These are phyloP conservation scores for Naganishia randhawae DNA, from an alignment of 768 basidiomycete genomes.

Conservation along the genomic window DNA sequence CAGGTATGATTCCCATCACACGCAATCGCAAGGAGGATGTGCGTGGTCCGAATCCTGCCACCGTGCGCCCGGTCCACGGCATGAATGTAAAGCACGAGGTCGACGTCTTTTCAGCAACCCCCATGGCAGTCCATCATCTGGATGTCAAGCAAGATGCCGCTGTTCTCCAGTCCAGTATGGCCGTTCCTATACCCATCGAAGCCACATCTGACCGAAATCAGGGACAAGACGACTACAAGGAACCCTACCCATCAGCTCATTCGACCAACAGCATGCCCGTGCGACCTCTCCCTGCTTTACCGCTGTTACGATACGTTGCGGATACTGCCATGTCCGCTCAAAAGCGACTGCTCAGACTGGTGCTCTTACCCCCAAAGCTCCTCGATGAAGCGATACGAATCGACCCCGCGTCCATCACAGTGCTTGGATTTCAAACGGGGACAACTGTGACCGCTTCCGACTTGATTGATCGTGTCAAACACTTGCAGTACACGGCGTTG, in stretches of 20 bases:
- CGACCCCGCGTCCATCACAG: slow-evolving; percentile 6
- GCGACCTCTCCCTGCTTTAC: slow-evolving; percentile 14
- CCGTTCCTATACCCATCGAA: background rate
- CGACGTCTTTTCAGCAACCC: background rate
- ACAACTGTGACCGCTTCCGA: background rate
- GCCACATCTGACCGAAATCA: background rate
- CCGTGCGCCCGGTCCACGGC: background rate
- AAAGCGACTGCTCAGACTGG: slow-evolving; percentile 13
- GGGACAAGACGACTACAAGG: background rate
- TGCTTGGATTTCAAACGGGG: slow-evolving; percentile 15
- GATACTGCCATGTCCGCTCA: slow-evolving; percentile 12
- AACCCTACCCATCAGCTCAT: background rate
- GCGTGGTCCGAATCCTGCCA: background rate
- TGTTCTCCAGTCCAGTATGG: background rate
- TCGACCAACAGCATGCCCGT: background rate
- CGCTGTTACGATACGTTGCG: slow-evolving; percentile 18
- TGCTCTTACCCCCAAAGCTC: slow-evolving; percentile 15
- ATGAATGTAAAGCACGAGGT: background rate
- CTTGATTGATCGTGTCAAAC: slow-evolving; percentile 20
- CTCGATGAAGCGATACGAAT: slow-evolving; percentile 13
- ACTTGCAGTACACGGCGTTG: slow-evolving; percentile 14
- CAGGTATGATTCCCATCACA: background rate
- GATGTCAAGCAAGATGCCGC: slow-evolving; percentile 4
- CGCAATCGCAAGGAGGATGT: background rate
- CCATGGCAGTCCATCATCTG: background rate